Conservation (phyloP, 2,329 filamentous ascomycete genomes). For the Penicillium oxalicum region DNA sequence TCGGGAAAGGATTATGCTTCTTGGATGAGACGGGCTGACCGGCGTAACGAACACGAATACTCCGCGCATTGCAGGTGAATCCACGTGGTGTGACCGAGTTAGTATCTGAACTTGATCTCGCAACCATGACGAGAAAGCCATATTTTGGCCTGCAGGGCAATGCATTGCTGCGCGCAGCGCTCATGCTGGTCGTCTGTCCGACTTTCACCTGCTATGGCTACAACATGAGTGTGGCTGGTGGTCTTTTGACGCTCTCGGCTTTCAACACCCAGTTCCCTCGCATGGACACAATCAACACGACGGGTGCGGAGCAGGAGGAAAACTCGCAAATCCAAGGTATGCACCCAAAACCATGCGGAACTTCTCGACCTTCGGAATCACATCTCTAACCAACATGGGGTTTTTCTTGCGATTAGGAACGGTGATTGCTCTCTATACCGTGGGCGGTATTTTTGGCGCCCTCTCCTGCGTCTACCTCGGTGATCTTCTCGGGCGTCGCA, state of each 20-base stretch:
- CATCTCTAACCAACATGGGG: too few relatives aligned
- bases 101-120: neutral
- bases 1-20: too few relatives aligned
- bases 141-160: constrained; percentile 20
- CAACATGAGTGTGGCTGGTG: constrained; percentile 48
- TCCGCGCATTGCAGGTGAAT: too few relatives aligned
- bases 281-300: constrained; percentile 45
- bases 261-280: constrained; percentile 40
- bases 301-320: constrained; percentile 37
- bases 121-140: constrained; percentile 16
- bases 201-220: constrained; percentile 48
- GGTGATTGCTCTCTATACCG: constrained; percentile 42
- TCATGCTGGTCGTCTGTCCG: constrained; percentile 22
- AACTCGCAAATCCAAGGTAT: constrained; percentile 42
- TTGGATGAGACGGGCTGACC: too few relatives aligned
- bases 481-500: constrained; percentile 42
- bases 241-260: constrained; percentile 33
- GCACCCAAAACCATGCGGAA: neutral
- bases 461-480: constrained; percentile 43
- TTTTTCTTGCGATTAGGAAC: constrained; percentile 23
- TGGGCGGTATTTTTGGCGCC: constrained; percentile 45
- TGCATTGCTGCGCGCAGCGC: constrained; percentile 16
- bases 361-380: neutral
- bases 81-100: neutral
- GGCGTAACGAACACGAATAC: too few relatives aligned